Evolutionary conservation across 106 monocot species (phyloP).

Genomic region (Amphibolis antarctica): DNA sequence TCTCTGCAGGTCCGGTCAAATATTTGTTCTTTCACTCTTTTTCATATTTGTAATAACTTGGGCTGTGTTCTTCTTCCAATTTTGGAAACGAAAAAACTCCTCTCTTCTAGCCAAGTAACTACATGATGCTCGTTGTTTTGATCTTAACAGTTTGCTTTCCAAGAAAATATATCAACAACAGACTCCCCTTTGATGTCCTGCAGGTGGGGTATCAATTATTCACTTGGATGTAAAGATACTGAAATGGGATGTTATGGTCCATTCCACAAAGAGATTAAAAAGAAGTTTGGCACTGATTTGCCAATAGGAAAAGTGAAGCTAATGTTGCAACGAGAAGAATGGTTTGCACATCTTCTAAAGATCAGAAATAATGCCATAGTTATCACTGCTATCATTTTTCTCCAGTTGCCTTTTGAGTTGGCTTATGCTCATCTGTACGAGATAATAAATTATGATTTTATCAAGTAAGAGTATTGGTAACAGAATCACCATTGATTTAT

Average conservation of each 20-base stretch:
- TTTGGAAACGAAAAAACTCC: conserved; percentile 91
- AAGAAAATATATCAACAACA: not conserved
- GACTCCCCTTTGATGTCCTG: conserved; percentile 6
- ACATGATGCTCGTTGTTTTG: not conserved
- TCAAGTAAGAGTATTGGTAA: conserved; percentile 39
- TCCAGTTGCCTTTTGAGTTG: conserved; percentile 88
- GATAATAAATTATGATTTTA: conserved; percentile 38
- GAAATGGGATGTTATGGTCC: conserved; percentile 13
- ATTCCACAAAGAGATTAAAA: not conserved
- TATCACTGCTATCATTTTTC: conserved; percentile 73
- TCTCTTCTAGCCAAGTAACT: conserved; percentile 64
- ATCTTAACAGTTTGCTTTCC: not conserved
- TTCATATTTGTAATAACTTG: conserved; percentile 69
- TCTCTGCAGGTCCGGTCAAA: conserved; percentile 44
- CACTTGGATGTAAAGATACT: conserved; percentile 32
- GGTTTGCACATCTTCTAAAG: conserved; percentile 57
- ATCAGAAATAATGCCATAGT: conserved; percentile 68
- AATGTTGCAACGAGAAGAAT: conserved; percentile 56
- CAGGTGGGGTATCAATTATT: conserved; percentile 81
- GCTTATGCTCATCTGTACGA: conserved; percentile 88
- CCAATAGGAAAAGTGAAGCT: not conserved
- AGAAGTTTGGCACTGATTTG: not conserved
- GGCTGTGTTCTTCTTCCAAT: conserved; percentile 81
- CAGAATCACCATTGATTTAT: not conserved
- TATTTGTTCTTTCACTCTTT: conserved; percentile 57